Evolutionary conservation across 768 basidiomycete genomes (phyloP), one percentile per base, ranked within the genome.

Genomic region (Megacollybia marginata): DNA sequence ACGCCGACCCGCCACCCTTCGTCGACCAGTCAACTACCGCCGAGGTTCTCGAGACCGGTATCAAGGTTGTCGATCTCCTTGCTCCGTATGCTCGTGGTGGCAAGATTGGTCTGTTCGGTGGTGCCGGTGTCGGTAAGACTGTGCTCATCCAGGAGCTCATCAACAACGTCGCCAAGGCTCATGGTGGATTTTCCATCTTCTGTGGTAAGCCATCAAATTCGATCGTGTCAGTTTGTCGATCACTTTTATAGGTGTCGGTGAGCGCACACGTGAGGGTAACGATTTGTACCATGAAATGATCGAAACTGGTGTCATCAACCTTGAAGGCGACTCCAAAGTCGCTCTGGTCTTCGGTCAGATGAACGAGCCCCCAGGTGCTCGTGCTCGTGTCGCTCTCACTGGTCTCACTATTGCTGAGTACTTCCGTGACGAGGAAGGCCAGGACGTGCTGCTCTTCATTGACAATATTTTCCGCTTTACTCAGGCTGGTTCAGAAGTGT

Each of bases 401-500:
- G 96, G 96, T 72, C 76, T 99, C 52, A 99, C 96, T 65, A 98
- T 98, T 60, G 96, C 96, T 57, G 96, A 99, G 75, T 99, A 98
- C 78, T 99, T 99, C 96, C 94, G 96, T 85, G 96, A 99, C 63
- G 95, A 98, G 76, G 95, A 99, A 76, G 96, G 96, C 56, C 96
- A 99, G 72, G 96, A 99, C 70, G 96, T 99, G 79, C 81, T 99
- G 67, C 85, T 99, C 66, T 99, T 99, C 82, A 99, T 99, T 68
- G 96, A 99, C 88, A 99, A 99, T 84, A 99, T 99, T 74, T 99
- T 99, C 96, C 94, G 96, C 67, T 99, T 99, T 90, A 99, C 96
- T 60, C 96, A 98, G 72, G 96, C 96, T 64, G 96, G 96, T 85
- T 99, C 96, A 56, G 96, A 98, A 69, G 96, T 98, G 79, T 99